Base-by-base conservation (phyloP, 75 land plant species). In the Selaginella moellendorffii region DNA sequence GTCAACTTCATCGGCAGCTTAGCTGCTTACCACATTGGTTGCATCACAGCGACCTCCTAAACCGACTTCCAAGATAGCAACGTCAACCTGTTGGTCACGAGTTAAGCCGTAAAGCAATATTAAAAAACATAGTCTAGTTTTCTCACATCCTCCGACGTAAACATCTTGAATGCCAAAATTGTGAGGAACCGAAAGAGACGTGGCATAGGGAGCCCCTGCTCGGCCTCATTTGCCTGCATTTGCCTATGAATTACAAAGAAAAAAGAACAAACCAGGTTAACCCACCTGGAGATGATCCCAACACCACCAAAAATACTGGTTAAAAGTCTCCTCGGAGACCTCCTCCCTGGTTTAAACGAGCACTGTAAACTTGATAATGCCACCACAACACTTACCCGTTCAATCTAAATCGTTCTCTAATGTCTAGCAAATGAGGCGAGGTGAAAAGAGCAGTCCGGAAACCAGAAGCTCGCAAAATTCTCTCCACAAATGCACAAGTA, bases 41-140 rank as follows among this genome's bases (percentile, higher is more conserved):
- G 99, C 88, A 79, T 95, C 99, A 77, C 79, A 82, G 54, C 72
- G 88, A 54, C 99, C 99, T 26, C 99, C 96, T 62, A 95, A 72
- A 24, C 99, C 99, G 65, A 89, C 96, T 68, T 95, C 99, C 76
- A 95, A 65, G 27, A 95, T 83, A 28, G 88, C 87, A 75, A 95
- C 99, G 76, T 95, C 99, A 22, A 89, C 91, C 99, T 95, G 77
- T 5, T 5, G 14, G 46, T 36, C 46, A 36, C 14, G 46, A 36
- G 10, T 36, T 14, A 36, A 36, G 10, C 46, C 46, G 5, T 5
- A 36, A 5, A 36, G 5, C 14, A 5, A 14, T 36, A 36, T 36
- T 36, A 5, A 36, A 36, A 5, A 36, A 36, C 46, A 36, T 36
- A 36, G 5, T 36, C 46, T 36, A 5, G 14, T 36, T 5, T 36